Evolutionary conservation across 345 rosid species (phyloP).

Genomic region (Isatis tinctoria): DNA sequence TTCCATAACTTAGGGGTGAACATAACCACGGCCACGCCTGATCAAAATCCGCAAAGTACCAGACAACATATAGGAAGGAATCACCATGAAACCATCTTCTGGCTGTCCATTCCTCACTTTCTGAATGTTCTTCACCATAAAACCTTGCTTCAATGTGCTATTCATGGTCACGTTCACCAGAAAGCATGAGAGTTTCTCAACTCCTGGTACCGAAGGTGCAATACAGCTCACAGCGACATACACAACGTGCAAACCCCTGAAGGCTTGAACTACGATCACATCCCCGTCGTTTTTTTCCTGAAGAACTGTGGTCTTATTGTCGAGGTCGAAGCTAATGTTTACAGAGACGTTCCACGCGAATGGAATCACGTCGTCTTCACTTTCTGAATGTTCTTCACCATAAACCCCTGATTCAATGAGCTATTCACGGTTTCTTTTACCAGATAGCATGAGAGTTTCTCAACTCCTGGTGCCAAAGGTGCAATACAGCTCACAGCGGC

Average conservation of each 20-base stretch:
- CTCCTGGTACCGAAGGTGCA: slow-evolving; percentile 5
- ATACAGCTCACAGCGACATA: slow-evolving; percentile 26
- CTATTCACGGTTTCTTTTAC: neutral
- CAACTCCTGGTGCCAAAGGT: neutral
- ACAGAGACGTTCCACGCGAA: neutral
- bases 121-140: slow-evolving; percentile 13
- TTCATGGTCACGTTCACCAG: neutral
- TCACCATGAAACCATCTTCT: neutral
- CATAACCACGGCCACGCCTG: neutral
- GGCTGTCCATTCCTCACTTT: slow-evolving; percentile 8
- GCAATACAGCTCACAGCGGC: slow-evolving; percentile 29
- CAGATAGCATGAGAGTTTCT: neutral
- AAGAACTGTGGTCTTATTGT: neutral
- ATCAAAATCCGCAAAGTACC: neutral
- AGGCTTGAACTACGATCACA: slow-evolving; percentile 32
- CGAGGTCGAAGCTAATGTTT: neutral
- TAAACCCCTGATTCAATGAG: neutral
- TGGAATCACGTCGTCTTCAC: neutral
- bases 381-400: slow-evolving; percentile 21
- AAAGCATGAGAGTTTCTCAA: neutral
- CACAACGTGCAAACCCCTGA: slow-evolving; percentile 22
- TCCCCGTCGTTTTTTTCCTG: slow-evolving; percentile 14
- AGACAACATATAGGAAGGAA: slow-evolving; percentile 12
- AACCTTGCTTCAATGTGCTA: neutral
- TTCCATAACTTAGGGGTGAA: neutral